A percentile compares a stretch with the other conserved stretches of the same genome.
phyloP scores from a whole-genome alignment of 2,329 filamentous ascomycete genomes.

The Xylariales sp. region DNA sequence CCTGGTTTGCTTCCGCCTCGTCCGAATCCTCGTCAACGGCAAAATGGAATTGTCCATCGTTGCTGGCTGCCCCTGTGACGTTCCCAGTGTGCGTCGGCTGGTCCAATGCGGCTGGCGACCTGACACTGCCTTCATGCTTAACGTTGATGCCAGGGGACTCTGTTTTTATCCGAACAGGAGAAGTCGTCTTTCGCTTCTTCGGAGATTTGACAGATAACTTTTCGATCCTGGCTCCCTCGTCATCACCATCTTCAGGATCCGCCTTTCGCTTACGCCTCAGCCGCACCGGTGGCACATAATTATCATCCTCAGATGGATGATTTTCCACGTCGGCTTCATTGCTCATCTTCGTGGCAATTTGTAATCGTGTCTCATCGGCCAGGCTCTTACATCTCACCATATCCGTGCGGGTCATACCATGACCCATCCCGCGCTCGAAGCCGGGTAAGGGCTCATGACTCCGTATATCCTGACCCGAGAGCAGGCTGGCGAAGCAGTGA shows the following conservation, averaged over 20 bases:
- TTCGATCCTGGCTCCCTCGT: constrained; percentile 17
- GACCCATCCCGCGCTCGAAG: constrained; percentile 55
- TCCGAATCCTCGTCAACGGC: constrained; percentile 20
- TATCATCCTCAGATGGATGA: constrained; percentile 17
- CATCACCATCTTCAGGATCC: constrained; percentile 11
- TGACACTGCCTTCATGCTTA: constrained; percentile 5
- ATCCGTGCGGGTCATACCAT: constrained; percentile 72
- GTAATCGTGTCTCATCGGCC: constrained; percentile 68
- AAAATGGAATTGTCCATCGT: constrained; percentile 23
- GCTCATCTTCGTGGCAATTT: constrained; percentile 65
- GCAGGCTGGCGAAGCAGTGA: constrained; percentile 71
- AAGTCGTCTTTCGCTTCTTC: constrained; percentile 2
- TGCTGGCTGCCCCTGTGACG: neutral
- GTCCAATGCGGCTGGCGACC: neutral
- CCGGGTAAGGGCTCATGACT: constrained; percentile 64
- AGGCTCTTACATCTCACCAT: constrained; percentile 83
- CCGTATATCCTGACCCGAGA: constrained; percentile 62
- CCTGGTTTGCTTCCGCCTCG: constrained; percentile 5
- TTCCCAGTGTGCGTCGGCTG: neutral
- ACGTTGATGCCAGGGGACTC: constrained; percentile 1
- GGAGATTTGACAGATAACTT: constrained; percentile 12
- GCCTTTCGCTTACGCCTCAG: neutral
- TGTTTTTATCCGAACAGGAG: neutral
- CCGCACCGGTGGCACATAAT: neutral
- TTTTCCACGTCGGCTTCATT: constrained; percentile 42